phyloP scores from a whole-genome alignment of 306 rosid species.

The apple (Malus domestica) region DNA sequence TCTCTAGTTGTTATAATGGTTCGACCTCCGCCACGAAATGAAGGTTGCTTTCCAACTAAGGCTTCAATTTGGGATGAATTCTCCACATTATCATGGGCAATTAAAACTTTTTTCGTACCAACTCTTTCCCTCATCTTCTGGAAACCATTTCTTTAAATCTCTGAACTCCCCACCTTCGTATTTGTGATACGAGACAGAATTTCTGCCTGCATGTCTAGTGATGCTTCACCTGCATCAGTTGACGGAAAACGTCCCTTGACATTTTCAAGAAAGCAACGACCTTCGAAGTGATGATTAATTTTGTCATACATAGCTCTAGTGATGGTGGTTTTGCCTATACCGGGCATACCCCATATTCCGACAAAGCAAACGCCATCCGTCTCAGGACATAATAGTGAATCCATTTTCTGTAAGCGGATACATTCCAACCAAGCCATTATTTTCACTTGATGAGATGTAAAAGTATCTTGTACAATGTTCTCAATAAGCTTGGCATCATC shows the following conservation, averaged over 20 bases:
- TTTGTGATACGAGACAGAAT: neutral
- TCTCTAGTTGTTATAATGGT: conserved; percentile 23
- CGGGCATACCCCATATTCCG: conserved; percentile 30
- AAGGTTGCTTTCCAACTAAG: conserved; percentile 7
- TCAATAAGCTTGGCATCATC: neutral
- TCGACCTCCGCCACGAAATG: conserved; percentile 9
- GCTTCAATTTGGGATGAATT: conserved; percentile 2
- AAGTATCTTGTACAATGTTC: neutral
- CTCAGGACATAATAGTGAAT: neutral
- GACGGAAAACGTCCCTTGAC: conserved; percentile 1
- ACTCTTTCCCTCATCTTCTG: neutral
- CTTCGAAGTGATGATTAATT: neutral
- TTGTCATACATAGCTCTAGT: conserved; percentile 11
- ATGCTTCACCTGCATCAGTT: neutral
- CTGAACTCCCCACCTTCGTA: neutral
- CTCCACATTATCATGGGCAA: conserved; percentile 17
- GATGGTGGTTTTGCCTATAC: conserved; percentile 19
- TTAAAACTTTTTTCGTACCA: neutral
- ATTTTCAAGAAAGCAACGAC: conserved; percentile 11
- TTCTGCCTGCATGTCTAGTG: conserved; percentile 1
- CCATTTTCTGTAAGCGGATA: neutral
- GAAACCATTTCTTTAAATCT: neutral
- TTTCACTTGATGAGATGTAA: neutral
- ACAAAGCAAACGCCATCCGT: neutral
- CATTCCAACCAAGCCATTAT: conserved; percentile 13